A percentile compares a stretch with the other conserved stretches of the same genome.
phyloP scores from a whole-genome alignment of 108 stramenopile species.

The Fistulifera pelliculosa region DNA sequence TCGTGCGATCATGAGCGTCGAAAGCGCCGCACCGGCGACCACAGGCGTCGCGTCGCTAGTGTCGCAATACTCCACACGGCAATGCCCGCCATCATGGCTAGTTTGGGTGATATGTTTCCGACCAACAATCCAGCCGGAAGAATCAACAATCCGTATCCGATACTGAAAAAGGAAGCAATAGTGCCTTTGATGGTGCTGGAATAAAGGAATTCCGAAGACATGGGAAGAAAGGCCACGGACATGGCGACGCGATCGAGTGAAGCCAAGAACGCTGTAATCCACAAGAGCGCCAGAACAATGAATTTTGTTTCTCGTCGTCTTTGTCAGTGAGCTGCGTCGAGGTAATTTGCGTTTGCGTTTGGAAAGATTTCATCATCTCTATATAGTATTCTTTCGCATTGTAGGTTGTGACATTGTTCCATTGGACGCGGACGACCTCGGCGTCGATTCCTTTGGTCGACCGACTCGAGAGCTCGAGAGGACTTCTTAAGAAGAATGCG shows the following conservation, averaged over 20 bases:
- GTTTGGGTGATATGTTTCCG: slow-evolving; percentile 29
- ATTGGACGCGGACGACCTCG: too few species aligned
- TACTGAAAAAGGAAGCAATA: slow-evolving; percentile 62
- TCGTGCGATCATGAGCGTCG: slow-evolving; percentile 44
- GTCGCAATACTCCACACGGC: slow-evolving; percentile 65
- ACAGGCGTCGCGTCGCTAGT: slow-evolving; percentile 64
- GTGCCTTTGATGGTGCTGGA: slow-evolving; percentile 77
- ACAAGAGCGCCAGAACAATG: slow-evolving; percentile 40
- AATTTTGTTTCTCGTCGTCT: too few species aligned
- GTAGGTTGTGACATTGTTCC: too few species aligned
- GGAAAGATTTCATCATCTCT: too few species aligned
- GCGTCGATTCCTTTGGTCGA: too few species aligned
- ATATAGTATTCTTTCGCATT: too few species aligned
- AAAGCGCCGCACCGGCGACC: slow-evolving; percentile 17
- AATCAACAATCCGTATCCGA: slow-evolving; percentile 82
- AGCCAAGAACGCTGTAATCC: slow-evolving; percentile 47
- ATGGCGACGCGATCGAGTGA: slow-evolving; percentile 80
- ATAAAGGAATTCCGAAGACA: slow-evolving; percentile 62
- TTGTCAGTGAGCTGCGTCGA: too few species aligned
- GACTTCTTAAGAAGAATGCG: too few species aligned
- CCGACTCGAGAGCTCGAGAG: too few species aligned
- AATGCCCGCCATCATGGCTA: slow-evolving; percentile 51
- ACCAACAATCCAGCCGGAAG: slow-evolving; percentile 63
- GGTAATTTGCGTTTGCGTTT: too few species aligned
- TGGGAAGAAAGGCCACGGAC: slow-evolving; percentile 82